Base-by-base conservation (phyloP, 441 rosid species). In the Gossypium lobatum region DNA sequence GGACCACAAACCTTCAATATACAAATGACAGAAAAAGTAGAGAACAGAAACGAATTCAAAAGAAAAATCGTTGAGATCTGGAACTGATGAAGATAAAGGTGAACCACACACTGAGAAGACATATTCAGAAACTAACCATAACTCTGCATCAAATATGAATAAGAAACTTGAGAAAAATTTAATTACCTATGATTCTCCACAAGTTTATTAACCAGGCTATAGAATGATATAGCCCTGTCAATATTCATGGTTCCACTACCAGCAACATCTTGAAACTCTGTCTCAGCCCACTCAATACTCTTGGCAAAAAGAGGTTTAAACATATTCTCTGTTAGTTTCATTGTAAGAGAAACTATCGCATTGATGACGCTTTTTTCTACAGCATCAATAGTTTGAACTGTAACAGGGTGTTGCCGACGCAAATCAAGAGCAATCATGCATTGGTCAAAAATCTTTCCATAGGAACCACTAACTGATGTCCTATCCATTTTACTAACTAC, bases 281-380 rank as follows among this genome's bases (percentile, higher is more conserved):
- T 82, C 81, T 92, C 97, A 28, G 88, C 92, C 99, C 99, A 96
- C 77, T 88, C 97, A 73, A 96, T 83, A 73, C 88, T 86, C 79
- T 77, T 87, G 52, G 94, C 79, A 73, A 96, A 93, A 74, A 96
- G 97, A 10, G 99, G 99, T 78, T 81, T 93, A 84, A 96, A 96
- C 96, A 91, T 92, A 5, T 86, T 84, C 84, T 96, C 99, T 0
- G 97, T 96, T 65, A 96, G 96, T 79, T 92, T 96, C 95, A 91
- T 96, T 50, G 97, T 92, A 80, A 96, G 85, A 37, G 89, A 72
- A 75, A 89, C 71, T 71, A 88, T 80, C 55, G 96, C 85, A 67
- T 72, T 83, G 64, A 88, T 80, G 14, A 96, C 87, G 74, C 88
- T 91, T 80, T 77, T 80, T 75, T 96, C 99, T 3, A 93, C 94